Base-by-base conservation (phyloP, 768 basidiomycete species). In the Xerocomellus intermedius region DNA sequence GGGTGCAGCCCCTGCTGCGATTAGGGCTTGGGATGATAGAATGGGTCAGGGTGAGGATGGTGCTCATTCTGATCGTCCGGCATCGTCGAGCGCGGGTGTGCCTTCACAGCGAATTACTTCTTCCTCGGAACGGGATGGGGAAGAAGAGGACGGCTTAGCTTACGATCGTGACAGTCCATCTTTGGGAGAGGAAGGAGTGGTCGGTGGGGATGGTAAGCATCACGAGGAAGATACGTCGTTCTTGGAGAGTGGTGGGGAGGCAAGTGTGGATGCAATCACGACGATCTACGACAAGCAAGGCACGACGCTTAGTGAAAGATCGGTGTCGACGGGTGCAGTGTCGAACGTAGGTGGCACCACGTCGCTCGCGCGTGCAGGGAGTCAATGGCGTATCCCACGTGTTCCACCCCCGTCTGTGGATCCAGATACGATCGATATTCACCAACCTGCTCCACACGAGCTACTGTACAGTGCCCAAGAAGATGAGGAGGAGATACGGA, bases 321-420 rank as follows among this genome's bases (percentile, higher is more conserved):
- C 64, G 8, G 24, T 53, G 9, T 62, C 63, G 13, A 59, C 42
- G 6, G 26, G 47, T 17, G 47, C 46, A 17, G 22, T 22, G 3
- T 48, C 48, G 36, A 54, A 36, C 19, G 19, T 24, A 16, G 48
- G 45, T 22, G 48, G 32, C 16, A 24, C 44, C 21, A 48, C 48
- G 22, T 26, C 42, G 1, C 43, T 60, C 14, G 59, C 59, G 32
- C 68, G 64, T 43, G 36, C 51, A 10, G 58, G 32, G 21, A 71
- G 65, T 49, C 68, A 58, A 50, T 58, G 59, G 56, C 69, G 65
- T 51, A 67, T 70, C 21, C 59, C 66, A 37, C 70, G 69, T 53
- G 64, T 80, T 4, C 75, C 79, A 19, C 74, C 79, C 1, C 76
- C 79, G 7, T 26, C 69, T 13, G 48, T 75, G 26, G 71, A 71